A percentile compares a stretch with the other conserved stretches of the same genome.
Evolutionary conservation across 106 monocot species (phyloP).

Genomic region (Alisma plantagoaquatica): DNA sequence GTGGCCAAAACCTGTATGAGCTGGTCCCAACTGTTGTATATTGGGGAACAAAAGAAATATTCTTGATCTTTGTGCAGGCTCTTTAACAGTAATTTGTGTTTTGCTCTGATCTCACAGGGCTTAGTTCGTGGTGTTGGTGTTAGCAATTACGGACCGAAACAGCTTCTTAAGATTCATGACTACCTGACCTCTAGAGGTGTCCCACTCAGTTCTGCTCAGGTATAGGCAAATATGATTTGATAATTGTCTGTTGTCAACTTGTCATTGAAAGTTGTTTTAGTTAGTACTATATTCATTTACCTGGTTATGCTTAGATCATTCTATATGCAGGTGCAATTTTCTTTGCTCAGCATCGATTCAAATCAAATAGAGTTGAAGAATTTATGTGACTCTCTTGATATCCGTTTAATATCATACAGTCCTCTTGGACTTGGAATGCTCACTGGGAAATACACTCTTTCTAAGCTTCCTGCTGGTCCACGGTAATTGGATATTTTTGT

Average conservation of each 20-base stretch:
- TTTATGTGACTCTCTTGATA: constrained; percentile 78
- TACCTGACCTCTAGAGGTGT: constrained; percentile 73
- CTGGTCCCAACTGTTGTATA: too few relatives aligned
- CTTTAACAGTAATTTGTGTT: too few relatives aligned
- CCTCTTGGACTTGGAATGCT: constrained; percentile 97
- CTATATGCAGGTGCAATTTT: constrained; percentile 77
- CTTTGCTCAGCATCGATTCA: constrained; percentile 72
- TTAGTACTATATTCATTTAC: not conserved
- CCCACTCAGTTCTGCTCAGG: constrained; percentile 89
- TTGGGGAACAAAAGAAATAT: too few relatives aligned
- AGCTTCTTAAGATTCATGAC: constrained; percentile 84
- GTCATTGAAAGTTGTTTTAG: not conserved
- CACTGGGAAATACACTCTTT: constrained; percentile 74
- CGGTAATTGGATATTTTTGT: constrained; percentile 21
- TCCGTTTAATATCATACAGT: constrained; percentile 84
- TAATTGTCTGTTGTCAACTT: not conserved
- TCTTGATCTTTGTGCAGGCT: too few relatives aligned
- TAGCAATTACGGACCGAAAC: constrained; percentile 97
- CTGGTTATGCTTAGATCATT: too few relatives aligned
- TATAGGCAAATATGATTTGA: constrained; percentile 11
- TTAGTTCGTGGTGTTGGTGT: constrained; percentile 96
- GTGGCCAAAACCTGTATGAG: too few relatives aligned
- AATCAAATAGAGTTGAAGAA: constrained; percentile 83
- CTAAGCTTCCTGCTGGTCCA: constrained; percentile 73
- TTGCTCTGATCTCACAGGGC: constrained; percentile 50